Percentiles rank a stretch among this genome's conserved stretches.
phyloP scores from a whole-genome alignment of 345 rosid genomes.

The Rhizophora mangle region DNA sequence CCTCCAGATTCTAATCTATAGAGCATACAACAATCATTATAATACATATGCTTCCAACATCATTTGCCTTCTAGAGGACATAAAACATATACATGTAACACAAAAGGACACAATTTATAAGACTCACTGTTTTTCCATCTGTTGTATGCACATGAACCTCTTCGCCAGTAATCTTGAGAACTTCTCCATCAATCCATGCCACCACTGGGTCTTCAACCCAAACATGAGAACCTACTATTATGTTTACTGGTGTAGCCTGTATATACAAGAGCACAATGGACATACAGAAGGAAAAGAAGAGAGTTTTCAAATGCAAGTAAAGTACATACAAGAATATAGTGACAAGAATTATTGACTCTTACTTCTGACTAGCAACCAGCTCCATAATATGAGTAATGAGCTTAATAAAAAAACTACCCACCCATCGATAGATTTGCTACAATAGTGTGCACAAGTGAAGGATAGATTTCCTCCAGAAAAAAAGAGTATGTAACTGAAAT shows the following conservation, averaged over 20 bases:
- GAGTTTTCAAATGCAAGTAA: background rate
- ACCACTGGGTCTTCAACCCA: conserved; percentile 81
- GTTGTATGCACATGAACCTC: conserved; percentile 68
- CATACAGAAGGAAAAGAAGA: background rate
- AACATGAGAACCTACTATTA: conserved; percentile 92
- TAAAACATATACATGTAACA: conserved; percentile 11
- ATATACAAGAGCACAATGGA: conserved; percentile 11
- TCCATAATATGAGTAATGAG: background rate
- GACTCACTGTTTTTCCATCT: conserved; percentile 74
- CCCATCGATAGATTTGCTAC: background rate
- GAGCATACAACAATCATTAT: conserved; percentile 5
- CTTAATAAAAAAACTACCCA: background rate
- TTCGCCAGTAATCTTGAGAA: conserved; percentile 62
- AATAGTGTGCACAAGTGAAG: background rate
- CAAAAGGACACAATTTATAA: background rate
- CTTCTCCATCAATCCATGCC: conserved; percentile 98
- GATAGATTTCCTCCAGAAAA: too few species aligned
- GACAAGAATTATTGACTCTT: background rate
- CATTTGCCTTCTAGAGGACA: conserved; percentile 10
- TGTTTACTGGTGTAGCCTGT: conserved; percentile 81
- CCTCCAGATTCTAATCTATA: conserved; percentile 3
- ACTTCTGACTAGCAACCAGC: background rate
- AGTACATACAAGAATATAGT: background rate
- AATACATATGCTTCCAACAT: conserved; percentile 1
- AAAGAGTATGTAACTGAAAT: too few species aligned